These are phyloP conservation scores for Rostrohypoxylon terebratum DNA, from an alignment of 495 filamentous ascomycete genomes.

Conservation along the genomic window DNA sequence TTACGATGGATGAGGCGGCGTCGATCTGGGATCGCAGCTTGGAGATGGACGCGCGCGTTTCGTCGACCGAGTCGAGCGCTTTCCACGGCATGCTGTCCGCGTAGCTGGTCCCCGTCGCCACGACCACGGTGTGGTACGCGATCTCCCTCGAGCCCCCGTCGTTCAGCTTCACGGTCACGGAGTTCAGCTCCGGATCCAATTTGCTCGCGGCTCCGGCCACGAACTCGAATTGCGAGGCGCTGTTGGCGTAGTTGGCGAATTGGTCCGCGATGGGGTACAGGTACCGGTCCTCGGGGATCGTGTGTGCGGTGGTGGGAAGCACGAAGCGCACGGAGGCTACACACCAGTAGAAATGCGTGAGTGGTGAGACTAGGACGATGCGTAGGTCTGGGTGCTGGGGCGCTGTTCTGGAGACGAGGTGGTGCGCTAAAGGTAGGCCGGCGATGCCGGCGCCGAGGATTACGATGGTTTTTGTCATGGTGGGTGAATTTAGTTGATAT, in stretches of 20 bases:
- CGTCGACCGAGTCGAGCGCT: not conserved
- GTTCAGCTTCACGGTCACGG: not conserved
- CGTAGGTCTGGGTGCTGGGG: not conserved
- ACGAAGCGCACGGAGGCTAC: constrained; percentile 14
- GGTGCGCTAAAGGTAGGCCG: constrained; percentile 70
- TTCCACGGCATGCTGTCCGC: constrained; percentile 1
- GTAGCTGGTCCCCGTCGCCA: constrained; percentile 12
- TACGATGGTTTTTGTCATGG: constrained; percentile 65
- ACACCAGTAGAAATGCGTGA: constrained; percentile 17
- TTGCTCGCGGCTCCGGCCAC: constrained; percentile 5
- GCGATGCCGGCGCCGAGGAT: constrained; percentile 72
- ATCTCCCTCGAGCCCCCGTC: not conserved
- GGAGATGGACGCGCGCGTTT: not conserved
- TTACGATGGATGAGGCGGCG: constrained; percentile 1
- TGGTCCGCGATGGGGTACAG: constrained; percentile 1
- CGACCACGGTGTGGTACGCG: constrained; percentile 8
- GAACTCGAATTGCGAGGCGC: constrained; percentile 1
- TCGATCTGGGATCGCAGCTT: not conserved
- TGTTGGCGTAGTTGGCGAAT: not conserved
- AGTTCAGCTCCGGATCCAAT: not conserved
- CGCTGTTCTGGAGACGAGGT: constrained; percentile 34
- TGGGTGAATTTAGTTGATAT: no score
- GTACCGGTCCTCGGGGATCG: constrained; percentile 1
- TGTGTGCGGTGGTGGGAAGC: not conserved
- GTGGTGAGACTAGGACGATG: constrained; percentile 9